phyloP scores from a whole-genome alignment of 2,329 filamentous ascomycete species.

The Orbilia javanica region DNA sequence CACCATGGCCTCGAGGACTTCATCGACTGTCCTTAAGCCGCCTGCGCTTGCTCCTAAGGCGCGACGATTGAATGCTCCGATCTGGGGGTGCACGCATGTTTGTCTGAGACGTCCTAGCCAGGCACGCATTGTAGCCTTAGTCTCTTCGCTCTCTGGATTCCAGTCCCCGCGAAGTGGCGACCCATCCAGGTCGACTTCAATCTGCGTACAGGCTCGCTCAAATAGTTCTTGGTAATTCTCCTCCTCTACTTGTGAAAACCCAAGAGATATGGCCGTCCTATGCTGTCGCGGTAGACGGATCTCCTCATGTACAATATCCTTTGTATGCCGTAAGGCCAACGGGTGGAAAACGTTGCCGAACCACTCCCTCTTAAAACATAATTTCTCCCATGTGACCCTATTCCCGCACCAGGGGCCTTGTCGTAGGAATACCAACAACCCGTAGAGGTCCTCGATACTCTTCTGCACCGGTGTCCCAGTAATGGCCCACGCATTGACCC shows the following conservation, averaged over 20 bases:
- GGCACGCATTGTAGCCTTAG: slow-evolving; percentile 79
- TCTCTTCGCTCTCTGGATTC: slow-evolving; percentile 72
- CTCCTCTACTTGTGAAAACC: slow-evolving; percentile 89
- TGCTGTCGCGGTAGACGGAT: slow-evolving; percentile 84
- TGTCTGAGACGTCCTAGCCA: slow-evolving; percentile 85
- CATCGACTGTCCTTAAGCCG: slow-evolving; percentile 82
- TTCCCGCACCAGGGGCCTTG: slow-evolving; percentile 80
- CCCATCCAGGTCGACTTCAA: slow-evolving; percentile 72
- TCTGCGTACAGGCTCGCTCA: slow-evolving; percentile 78
- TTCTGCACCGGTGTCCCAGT: slow-evolving; percentile 90
- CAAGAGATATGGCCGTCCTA: slow-evolving; percentile 80
- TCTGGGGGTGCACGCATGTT: slow-evolving; percentile 86
- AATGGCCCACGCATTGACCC: slow-evolving; percentile 90
- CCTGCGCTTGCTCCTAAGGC: slow-evolving; percentile 73
- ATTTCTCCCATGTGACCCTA: slow-evolving; percentile 75
- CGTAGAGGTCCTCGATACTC: slow-evolving; percentile 71
- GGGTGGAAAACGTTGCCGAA: slow-evolving; percentile 78
- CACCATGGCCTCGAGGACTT: slow-evolving; percentile 88
- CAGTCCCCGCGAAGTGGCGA: slow-evolving; percentile 68
- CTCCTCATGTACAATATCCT: slow-evolving; percentile 82
- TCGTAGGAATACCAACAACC: slow-evolving; percentile 82
- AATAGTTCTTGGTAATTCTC: slow-evolving; percentile 86
- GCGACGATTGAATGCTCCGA: slow-evolving; percentile 76
- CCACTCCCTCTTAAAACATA: slow-evolving; percentile 73
- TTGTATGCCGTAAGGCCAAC: slow-evolving; percentile 86